Evolutionary conservation across 73 alveolate genomes (phyloP), one percentile per base, ranked within the genome.

Genomic region (Paramecium sonneborni): DNA sequence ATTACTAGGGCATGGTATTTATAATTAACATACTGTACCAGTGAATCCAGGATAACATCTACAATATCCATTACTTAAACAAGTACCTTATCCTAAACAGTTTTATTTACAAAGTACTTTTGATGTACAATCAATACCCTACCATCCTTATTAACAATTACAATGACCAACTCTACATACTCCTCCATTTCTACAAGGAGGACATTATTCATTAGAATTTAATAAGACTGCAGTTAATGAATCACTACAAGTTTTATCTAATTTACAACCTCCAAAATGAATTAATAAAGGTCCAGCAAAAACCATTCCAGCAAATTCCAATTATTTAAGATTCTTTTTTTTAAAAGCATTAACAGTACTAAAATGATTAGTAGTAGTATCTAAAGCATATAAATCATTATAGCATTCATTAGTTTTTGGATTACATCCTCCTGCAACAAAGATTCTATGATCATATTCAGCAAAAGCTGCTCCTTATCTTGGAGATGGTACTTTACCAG

Each of bases 51-150:
- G 35, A 67, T 58, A 86, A 52, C 93, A 86, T 32, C 72, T 86
- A 26, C 93, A 86, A 62, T 86, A 35, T 24, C 93, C 93, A 86
- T 86, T 76, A 57, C 76, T 86, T 32, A 72, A 20, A 39, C 93
- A 86, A 32, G 48, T 34, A 62, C 93, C 93, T 37, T 76, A 41
- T 23, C 72, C 72, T 34, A 76, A 86, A 67, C 93, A 86, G 20
- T 86, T 86, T 38, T 58, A 58, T 11, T 41, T 76, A 14, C 93
- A 86, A 18, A 62, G 24, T 28, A 86, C 85, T 38, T 86, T 76
- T 6, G 41, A 26, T 58, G 84, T 76, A 41, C 93, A 86, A 62
- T 86, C 58, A 35, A 62, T 76, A 2, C 93, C 93, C 20, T 85
- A 20, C 67, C 41, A 86, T 4, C 93, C 93, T 12, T 58, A 52